Percentiles rank a stretch among this genome's conserved stretches.
These are phyloP conservation scores for Calocera cornea DNA, from an alignment of 768 basidiomycete species.

Conservation along the genomic window DNA sequence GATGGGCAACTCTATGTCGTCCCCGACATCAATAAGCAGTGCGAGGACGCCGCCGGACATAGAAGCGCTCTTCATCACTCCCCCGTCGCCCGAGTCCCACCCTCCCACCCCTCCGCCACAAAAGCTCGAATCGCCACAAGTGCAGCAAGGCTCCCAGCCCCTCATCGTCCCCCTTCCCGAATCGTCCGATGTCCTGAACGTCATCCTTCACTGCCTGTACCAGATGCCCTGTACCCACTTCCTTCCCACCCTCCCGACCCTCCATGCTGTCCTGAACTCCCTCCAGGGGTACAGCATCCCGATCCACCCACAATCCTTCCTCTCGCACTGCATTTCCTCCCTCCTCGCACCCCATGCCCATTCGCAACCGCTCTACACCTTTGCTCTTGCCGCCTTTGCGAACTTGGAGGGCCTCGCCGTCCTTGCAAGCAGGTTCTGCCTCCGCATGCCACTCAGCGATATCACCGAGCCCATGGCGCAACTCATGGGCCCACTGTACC, in stretches of 20 bases:
- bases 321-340: slow-evolving; percentile 25
- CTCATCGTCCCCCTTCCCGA: slow-evolving; percentile 46
- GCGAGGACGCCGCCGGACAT: background rate
- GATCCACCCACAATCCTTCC: slow-evolving; percentile 21
- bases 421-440: slow-evolving; percentile 56
- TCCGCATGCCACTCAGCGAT: slow-evolving; percentile 52
- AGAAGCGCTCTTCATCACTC: background rate
- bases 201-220: slow-evolving; percentile 61
- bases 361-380: slow-evolving; percentile 53
- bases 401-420: slow-evolving; percentile 64
- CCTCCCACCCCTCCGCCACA: background rate
- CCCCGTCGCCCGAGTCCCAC: background rate
- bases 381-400: slow-evolving; percentile 52
- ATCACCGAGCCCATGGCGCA: slow-evolving; percentile 58
- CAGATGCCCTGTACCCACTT: slow-evolving; percentile 62
- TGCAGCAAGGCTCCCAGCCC: background rate
- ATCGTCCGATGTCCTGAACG: slow-evolving; percentile 48
- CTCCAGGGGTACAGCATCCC: slow-evolving; percentile 49
- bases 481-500: slow-evolving; percentile 58
- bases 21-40: background rate
- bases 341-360: slow-evolving; percentile 56
- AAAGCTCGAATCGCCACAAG: background rate
- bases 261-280: slow-evolving; percentile 42
- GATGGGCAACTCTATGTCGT: background rate
- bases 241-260: slow-evolving; percentile 48